Evolutionary conservation across 331 rosid genomes (phyloP), one percentile per base, ranked within the genome.

Genomic region (Acacia pycnantha): DNA sequence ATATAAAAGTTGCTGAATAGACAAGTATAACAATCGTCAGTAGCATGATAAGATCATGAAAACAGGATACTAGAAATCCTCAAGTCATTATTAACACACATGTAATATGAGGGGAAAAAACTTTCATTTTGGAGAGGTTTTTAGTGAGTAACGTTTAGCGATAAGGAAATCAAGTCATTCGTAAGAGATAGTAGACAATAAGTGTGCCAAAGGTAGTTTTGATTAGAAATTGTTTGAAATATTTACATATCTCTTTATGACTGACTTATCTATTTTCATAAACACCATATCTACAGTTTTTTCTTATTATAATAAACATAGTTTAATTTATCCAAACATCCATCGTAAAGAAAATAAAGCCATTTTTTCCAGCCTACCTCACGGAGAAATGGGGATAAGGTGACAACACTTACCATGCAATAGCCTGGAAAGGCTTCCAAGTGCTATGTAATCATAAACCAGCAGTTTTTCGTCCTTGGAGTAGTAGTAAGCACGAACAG

Each of bases 381-480:
- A 16, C 24, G 18, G 12, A 12, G 35, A 77, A 48, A 73, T 14
- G 74, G 72, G 58, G 53, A 54, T 51, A 43, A 66, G 78, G 26
- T 31, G 62, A 76, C 37, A 75, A 37, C 79, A 77, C 87, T 76
- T 89, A 91, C 97, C 97, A 77, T 89, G 98, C 87, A 94, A 88
- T 79, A 93, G 81, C 66, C 89, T 82, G 12, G 92, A 84, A 73
- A 93, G 88, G 89, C 97, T 95, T 8, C 95, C 97, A 64, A 83
- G 79, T 13, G 86, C 2, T 48, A 88, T 72, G 81, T 90, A 89
- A 81, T 95, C 97, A 43, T 90, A 93, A 33, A 95, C 98, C 82
- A 90, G 77, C 18, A 95, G 86, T 77, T 91, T 95, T 89, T 95
- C 97, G 69, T 95, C 98, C 88, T 93, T 95, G 59, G 98, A 95